Evolutionary conservation across 768 basidiomycete species (phyloP), one percentile per base, ranked within the genome.

Genomic region (Epithele typhae): DNA sequence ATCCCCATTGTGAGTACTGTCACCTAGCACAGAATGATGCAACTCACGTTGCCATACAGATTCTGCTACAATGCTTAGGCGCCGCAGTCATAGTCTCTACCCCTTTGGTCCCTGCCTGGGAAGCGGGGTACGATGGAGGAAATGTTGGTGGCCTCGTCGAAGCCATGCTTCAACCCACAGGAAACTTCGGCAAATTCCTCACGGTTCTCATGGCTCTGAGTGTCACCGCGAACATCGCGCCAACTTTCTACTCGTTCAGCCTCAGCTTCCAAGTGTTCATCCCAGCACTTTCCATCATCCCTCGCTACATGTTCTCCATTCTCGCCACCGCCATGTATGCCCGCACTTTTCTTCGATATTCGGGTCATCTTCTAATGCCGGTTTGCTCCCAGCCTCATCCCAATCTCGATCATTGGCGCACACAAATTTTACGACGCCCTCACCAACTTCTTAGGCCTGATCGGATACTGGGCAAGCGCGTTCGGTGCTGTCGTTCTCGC

Each of bases 201-300:
- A 71, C 82, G 0, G 84, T 86, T 22, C 59, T 92, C 45, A 71
- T 92, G 52, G 79, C 83, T n/a, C 65, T 93, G 24, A 82, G 82
- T 48, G 80, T 90, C 11, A 80, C 82, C 2, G 87, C 79, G 3
- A 93, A 92, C 66, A 84, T 89, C 37, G 86, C 88, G 1, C 79
- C 83, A 2, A 85, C 87, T 5, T 81, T 92, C 51, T 96, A 96
- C 64, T 88, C 84, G 36, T 77, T 85, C 47, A 78, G 81, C 52
- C 73, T 92, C 48, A 83, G 79, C 59, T 69, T 88, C 53, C 89
- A 92, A 59, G 72, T 84, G 1, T 72, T 83, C 55, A 61, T 85
- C 4, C 86, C 87, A 0, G 70, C 67, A 34, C 69, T 82, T 25
- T 68, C 73, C 10, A 65, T 59, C 48, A 71, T 88, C 6, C 87